Evolutionary conservation across 2,329 filamentous ascomycete genomes (phyloP).

Genomic region (Ascochyta fabae): DNA sequence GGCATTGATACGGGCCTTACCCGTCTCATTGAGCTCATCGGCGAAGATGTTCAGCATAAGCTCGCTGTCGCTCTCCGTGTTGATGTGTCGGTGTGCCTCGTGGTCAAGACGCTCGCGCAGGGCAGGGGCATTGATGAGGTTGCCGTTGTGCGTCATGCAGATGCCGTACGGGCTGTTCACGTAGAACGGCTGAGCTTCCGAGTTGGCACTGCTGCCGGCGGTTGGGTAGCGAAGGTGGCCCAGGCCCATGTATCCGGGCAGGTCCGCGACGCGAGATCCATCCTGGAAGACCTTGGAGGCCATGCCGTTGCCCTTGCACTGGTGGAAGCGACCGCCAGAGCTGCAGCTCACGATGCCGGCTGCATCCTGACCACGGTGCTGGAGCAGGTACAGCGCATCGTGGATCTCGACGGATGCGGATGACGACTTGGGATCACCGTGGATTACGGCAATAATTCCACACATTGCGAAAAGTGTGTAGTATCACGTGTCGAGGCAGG

Average conservation of each 20-base stretch:
- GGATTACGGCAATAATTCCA: conserved; percentile 59
- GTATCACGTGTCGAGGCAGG: conserved; percentile 3
- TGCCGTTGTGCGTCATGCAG: conserved; percentile 83
- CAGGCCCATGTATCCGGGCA: conserved; percentile 86
- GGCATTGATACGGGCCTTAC: conserved; percentile 79
- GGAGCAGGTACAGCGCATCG: conserved; percentile 49
- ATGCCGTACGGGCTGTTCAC: conserved; percentile 86
- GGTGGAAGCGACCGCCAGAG: conserved; percentile 79
- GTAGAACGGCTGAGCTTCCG: conserved; percentile 92
- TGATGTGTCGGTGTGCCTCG: conserved; percentile 84
- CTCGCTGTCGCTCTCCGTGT: conserved; percentile 88
- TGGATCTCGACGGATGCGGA: conserved; percentile 54
- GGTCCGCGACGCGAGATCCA: conserved; percentile 72
- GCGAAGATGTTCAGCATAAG: conserved; percentile 89
- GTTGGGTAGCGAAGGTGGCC: conserved; percentile 90
- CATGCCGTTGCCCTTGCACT: conserved; percentile 91
- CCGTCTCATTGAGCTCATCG: conserved; percentile 78
- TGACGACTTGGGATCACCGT: conserved; percentile 50
- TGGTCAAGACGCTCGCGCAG: conserved; percentile 75
- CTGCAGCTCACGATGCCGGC: conserved; percentile 81
- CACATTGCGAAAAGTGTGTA: conserved; percentile 51
- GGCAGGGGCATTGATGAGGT: conserved; percentile 79
- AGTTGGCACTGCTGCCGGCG: conserved; percentile 80
- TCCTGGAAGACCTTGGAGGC: conserved; percentile 85
- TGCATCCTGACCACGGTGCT: conserved; percentile 82